A percentile compares a stretch with the other conserved stretches of the same genome.
Evolutionary conservation across 2,329 filamentous ascomycete genomes (phyloP).

Genomic region (Helotiales sp.): DNA sequence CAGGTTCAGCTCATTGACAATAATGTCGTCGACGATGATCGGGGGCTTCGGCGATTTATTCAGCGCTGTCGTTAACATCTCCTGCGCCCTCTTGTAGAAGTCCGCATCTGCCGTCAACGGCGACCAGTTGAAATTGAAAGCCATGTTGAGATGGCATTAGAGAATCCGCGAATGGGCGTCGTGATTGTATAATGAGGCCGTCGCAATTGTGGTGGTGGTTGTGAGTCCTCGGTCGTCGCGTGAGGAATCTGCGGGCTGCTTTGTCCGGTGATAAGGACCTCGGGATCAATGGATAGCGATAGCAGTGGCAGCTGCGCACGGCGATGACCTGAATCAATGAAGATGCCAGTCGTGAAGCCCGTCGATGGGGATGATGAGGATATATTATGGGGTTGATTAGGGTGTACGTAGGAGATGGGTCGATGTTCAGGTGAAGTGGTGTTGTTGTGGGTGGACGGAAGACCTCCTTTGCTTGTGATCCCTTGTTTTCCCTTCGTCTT

Average conservation of each 20-base stretch:
- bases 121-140: slow-evolving; percentile 99
- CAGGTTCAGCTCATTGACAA: slow-evolving; percentile 96
- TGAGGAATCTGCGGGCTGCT: slow-evolving; percentile 28
- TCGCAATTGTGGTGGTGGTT: slow-evolving; percentile 14
- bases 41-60: slow-evolving; percentile 98
- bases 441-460: slow-evolving; percentile 7
- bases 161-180: slow-evolving; percentile 4
- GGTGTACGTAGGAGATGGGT: slow-evolving; percentile 3
- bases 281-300: slow-evolving; percentile 6
- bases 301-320: slow-evolving; percentile 1
- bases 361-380: slow-evolving; percentile 4
- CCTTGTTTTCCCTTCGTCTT: neutral
- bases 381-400: slow-evolving; percentile 1
- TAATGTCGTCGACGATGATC: slow-evolving; percentile 98
- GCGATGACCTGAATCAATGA: slow-evolving; percentile 32
- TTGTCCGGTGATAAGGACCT: slow-evolving; percentile 32
- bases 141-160: slow-evolving; percentile 64
- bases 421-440: neutral
- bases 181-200: neutral
- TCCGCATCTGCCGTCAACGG: slow-evolving; percentile 93
- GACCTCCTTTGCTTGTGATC: slow-evolving; percentile 5
- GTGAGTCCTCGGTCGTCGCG: slow-evolving; percentile 27
- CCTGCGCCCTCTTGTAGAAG: slow-evolving; percentile 87
- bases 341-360: slow-evolving; percentile 26
- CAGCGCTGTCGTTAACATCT: slow-evolving; percentile 90